Evolutionary conservation across 2,329 filamentous ascomycete species (phyloP), one percentile per base, ranked within the genome.

Genomic region (Scopulariopsis brevicaulis): DNA sequence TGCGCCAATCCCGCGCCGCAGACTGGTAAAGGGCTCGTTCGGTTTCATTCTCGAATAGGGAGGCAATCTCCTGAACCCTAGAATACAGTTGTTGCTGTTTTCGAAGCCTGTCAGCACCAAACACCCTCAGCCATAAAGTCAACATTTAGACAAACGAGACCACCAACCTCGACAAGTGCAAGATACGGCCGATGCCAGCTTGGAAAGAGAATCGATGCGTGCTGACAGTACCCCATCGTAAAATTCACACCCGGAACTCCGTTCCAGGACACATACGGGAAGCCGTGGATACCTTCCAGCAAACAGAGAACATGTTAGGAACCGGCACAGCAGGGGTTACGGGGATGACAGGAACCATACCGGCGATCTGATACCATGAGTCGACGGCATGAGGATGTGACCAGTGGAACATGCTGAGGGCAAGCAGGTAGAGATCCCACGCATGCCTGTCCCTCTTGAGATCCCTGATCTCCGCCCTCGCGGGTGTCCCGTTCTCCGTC

Each of bases 121-220:
- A n/a, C 6, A n/a, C 40, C 40, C 40, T 46, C 40, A 43, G 32
- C 15, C 24, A 22, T 20, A n/a, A 6, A 46, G 25, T 24, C 40
- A 50, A 24, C n/a, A 25, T 12, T 32, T 15, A 28, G 48, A 20
- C 14, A 51, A 37, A 22, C 20, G 18, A 37, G 25, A 15, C n/a
- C 1, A 43, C 66, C 59, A 60, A 80, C 81, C 74, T 84, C 81
- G 59, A 81, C 81, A 55, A 83, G 68, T 34, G 77, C 79, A 59
- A 94, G 74, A 69, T 93, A 95, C 1, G 89, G 87, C 55, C 90
- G 82, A 75, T 96, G 90, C 90, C 90, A 95, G 46, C 85, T 80
- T 46, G 86, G 82, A 67, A 96, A 94, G 18, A 94, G 73, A 48
- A 86, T 82, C 1, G 87, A 88, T 25, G 78, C 81, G 70, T 96